A percentile compares a stretch with the other conserved stretches of the same genome.
Evolutionary conservation across 1,284 basidiomycete species (phyloP).

Genomic region (Sutorius eximius): DNA sequence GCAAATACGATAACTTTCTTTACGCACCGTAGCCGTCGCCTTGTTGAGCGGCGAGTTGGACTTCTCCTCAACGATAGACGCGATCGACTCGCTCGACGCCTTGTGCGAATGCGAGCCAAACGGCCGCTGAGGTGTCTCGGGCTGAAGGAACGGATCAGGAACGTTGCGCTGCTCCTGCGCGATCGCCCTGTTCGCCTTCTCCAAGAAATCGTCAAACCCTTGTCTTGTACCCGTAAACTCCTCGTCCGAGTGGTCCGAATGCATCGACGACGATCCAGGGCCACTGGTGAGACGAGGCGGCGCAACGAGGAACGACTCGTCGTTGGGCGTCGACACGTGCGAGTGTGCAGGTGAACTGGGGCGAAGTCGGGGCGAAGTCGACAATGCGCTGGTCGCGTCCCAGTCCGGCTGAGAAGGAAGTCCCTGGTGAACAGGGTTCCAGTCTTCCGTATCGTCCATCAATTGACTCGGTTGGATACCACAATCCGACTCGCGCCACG

Average conservation of each 20-base stretch:
- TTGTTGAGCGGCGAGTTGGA: conserved; percentile 86
- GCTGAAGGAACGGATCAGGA: conserved; percentile 77
- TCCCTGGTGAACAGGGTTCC: conserved; percentile 53
- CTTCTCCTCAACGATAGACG: conserved; percentile 89
- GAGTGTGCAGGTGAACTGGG: conserved; percentile 48
- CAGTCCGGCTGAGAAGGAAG: conserved; percentile 55
- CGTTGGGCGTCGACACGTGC: conserved; percentile 45
- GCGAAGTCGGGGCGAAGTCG: conserved; percentile 32
- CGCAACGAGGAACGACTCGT: conserved; percentile 30
- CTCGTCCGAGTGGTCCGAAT: conserved; percentile 45
- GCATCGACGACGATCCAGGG: conserved; percentile 24
- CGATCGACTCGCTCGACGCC: conserved; percentile 84
- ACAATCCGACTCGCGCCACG: conserved; percentile 76
- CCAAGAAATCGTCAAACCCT: conserved; percentile 77
- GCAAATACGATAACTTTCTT: background rate
- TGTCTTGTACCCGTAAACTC: conserved; percentile 47
- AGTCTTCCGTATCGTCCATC: conserved; percentile 52
- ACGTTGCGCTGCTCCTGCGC: conserved; percentile 72
- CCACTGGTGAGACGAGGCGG: conserved; percentile 24
- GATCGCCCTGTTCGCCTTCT: conserved; percentile 80
- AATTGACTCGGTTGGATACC: conserved; percentile 48
- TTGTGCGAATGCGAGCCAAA: conserved; percentile 80
- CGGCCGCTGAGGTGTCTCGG: conserved; percentile 59
- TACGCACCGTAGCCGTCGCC: conserved; percentile 78
- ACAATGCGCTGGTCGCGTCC: conserved; percentile 43